Evolutionary conservation across 1,284 basidiomycete species (phyloP), one percentile per base, ranked within the genome.

Genomic region (Neolentinus lepideus): DNA sequence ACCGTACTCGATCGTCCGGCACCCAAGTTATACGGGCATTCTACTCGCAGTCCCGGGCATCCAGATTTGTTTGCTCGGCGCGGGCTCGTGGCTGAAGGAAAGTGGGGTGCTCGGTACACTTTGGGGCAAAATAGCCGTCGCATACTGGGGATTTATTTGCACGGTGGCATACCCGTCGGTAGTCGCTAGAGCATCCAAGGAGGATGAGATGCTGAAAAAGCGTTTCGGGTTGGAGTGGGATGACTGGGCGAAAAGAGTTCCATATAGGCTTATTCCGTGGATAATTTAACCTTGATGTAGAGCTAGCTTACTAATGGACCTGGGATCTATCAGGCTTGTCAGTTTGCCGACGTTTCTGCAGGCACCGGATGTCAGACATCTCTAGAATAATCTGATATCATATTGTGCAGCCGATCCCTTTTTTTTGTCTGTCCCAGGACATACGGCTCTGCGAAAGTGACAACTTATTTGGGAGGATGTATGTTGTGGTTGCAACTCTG

Each of bases 171-270:
- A 31, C 27, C 21, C 33, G 12, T 4, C 33, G 27, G 27, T 52
- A 14, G 33, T 24, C 14, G 22, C 22, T 29, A 25, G 56, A 33
- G 33, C 14, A n/a, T 26, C 43, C 21, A 35, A 27, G n/a, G 55
- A 56, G 38, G 45, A 56, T 35, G 29, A 53, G 16, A 25, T 58
- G 45, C 36, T 63, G 55, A 55, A 51, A 38, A 47, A 56, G 36
- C 27, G 53, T 26, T 63, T 63, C 54, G 61, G 61, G 22, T 51
- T 55, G 24, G 56, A 54, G 29, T 63, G 62, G 60, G 56, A 57
- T 9, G 22, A 53, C 19, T 63, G 59, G 54, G 56, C 56, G 14
- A 43, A 12, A 21, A 21, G 33, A 24, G 60, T 62, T 21, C 56
- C 58, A 21, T 60, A 57, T 36, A 55, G 55, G 16, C 38, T 61